These are phyloP conservation scores for Amanita muscaria DNA, from an alignment of 768 basidiomycete genomes.

Conservation along the genomic window DNA sequence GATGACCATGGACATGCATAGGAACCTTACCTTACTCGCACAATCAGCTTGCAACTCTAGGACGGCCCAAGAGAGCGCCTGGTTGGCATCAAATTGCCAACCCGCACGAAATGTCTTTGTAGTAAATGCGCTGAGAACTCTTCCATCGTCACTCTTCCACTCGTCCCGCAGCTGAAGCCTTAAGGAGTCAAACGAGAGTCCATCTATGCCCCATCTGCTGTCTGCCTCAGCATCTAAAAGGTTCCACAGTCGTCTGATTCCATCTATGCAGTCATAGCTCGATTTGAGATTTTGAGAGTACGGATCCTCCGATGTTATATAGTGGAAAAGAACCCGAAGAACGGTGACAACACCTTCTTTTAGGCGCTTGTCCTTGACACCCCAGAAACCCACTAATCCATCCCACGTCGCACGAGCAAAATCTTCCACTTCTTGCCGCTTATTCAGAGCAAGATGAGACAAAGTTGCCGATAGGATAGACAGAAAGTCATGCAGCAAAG, in stretches of 20 bases:
- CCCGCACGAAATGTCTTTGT: constrained; percentile 66
- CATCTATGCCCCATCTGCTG: constrained; percentile 54
- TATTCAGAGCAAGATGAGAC: constrained; percentile 72
- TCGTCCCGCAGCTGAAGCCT: constrained; percentile 39
- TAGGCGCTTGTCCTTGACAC: constrained; percentile 61
- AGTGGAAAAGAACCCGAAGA: constrained; percentile 65
- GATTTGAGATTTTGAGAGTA: constrained; percentile 13
- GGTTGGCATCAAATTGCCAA: constrained; percentile 55
- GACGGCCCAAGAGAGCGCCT: constrained; percentile 73
- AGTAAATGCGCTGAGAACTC: constrained; percentile 36
- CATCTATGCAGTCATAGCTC: constrained; percentile 35
- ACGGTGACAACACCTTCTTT: constrained; percentile 79
- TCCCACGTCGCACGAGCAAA: constrained; percentile 62
- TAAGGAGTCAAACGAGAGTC: constrained; percentile 56
- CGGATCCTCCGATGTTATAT: constrained; percentile 35
- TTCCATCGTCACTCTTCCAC: constrained; percentile 15
- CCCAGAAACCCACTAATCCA: constrained; percentile 62
- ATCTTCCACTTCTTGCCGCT: constrained; percentile 41
- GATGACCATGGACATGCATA: constrained; percentile 2
- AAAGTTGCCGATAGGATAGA: constrained; percentile 60
- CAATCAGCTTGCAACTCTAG: constrained; percentile 79
- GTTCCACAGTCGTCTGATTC: constrained; percentile 44
- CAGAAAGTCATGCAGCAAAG: constrained; percentile 71
- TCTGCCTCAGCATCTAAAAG: constrained; percentile 55
- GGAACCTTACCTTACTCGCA: constrained; percentile 45